These are phyloP conservation scores for Jatropha podagrica DNA, from an alignment of 441 rosid species.

Conservation along the genomic window DNA sequence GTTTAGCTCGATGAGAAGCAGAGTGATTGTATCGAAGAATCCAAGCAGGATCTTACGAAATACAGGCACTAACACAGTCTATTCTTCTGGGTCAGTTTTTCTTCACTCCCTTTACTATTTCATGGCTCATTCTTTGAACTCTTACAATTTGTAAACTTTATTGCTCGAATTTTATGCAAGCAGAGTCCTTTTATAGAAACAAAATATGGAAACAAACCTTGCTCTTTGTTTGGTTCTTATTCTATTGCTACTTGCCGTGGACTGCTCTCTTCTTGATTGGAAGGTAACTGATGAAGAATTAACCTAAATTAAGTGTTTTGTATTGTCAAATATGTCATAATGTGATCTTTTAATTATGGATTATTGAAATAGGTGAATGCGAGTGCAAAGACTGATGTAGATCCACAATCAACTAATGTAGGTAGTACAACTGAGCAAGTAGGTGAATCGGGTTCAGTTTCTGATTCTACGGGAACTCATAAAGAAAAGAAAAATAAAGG, in stretches of 20 bases:
- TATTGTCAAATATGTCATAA: constrained; percentile 6
- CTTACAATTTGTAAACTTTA: background rate
- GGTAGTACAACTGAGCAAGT: constrained; percentile 22
- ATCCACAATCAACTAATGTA: constrained; percentile 24
- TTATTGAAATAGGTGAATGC: constrained; percentile 35
- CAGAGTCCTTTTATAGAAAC: constrained; percentile 24
- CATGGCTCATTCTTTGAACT: background rate
- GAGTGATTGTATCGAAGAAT: background rate
- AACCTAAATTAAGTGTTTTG: background rate
- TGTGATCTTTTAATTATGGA: constrained; percentile 11
- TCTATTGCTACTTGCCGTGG: constrained; percentile 35
- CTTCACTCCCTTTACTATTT: background rate
- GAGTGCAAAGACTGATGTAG: constrained; percentile 17
- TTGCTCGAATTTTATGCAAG: constrained; percentile 1
- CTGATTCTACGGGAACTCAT: constrained; percentile 26
- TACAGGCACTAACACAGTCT: background rate
- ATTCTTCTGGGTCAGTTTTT: constrained; percentile 26
- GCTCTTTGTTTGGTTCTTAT: constrained; percentile 38
- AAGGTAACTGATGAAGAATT: constrained; percentile 38
- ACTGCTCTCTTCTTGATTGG: constrained; percentile 29
- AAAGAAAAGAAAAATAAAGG: constrained; percentile 17
- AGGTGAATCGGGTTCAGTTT: constrained; percentile 18
- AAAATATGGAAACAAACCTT: constrained; percentile 39
- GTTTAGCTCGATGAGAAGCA: constrained; percentile 11
- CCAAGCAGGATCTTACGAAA: background rate